Conservation (phyloP, 306 rosid genomes). For the apple (Malus domestica) region ASM211411v1 NC_041798.1:16877001-16877500, state of each 20-base stretch:
- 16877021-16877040: too few species aligned
- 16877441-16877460: neutral
- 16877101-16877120: too few species aligned
- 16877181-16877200: neutral
- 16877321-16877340: slow-evolving; percentile 19
- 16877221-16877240: neutral
- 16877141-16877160: neutral
- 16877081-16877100: too few species aligned
- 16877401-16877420: slow-evolving; percentile 22
- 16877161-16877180: neutral
- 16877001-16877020: too few species aligned
- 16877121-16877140: neutral
- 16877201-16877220: neutral
- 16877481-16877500: too few species aligned
- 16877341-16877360: slow-evolving; percentile 14
- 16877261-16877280: slow-evolving; percentile 20
- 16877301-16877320: slow-evolving; percentile 23
- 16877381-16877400: slow-evolving; percentile 7
- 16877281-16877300: slow-evolving; percentile 26
- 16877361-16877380: slow-evolving; percentile 22
- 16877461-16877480: neutral
- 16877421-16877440: slow-evolving; percentile 21
- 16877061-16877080: too few species aligned
- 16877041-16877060: too few species aligned
- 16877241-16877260: neutral